Evolutionary conservation across 179 eudicot species (phyloP).

Genomic region (Beta macrorhiza): DNA sequence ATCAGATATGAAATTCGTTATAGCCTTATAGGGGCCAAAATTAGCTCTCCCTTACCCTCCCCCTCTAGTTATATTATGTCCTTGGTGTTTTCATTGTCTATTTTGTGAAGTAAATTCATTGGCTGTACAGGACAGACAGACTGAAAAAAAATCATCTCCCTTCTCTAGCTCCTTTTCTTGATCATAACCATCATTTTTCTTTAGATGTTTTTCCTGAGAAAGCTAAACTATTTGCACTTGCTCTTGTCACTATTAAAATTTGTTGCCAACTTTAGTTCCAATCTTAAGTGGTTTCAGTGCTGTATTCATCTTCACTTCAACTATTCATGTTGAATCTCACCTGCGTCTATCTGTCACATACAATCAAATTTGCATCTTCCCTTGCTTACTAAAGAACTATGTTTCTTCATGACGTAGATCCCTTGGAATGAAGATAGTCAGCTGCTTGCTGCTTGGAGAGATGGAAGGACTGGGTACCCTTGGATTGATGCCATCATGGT

Average conservation of each 20-base stretch:
- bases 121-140: too few relatives aligned
- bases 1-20: background rate
- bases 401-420: conserved; percentile 41
- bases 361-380: background rate
- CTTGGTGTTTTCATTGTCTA: background rate
- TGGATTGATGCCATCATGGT: conserved; percentile 97
- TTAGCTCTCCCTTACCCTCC: background rate
- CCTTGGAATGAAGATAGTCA: conserved; percentile 75
- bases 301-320: background rate
- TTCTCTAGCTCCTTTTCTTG: too few relatives aligned
- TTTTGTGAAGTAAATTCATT: background rate
- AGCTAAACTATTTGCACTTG: background rate
- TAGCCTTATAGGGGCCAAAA: too few relatives aligned
- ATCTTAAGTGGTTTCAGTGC: background rate
- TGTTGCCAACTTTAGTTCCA: background rate
- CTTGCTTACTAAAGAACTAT: background rate
- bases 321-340: background rate
- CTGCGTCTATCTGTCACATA: background rate
- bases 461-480: conserved; percentile 87
- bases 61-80: background rate
- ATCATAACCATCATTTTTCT: background rate
- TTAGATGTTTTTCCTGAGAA: background rate
- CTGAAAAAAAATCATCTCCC: too few relatives aligned
- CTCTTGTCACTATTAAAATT: background rate
- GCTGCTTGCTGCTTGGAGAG: conserved; percentile 89